phyloP scores from a whole-genome alignment of 1,139 yeast species.

The Zygosaccharomyces pseudobailii region DNA sequence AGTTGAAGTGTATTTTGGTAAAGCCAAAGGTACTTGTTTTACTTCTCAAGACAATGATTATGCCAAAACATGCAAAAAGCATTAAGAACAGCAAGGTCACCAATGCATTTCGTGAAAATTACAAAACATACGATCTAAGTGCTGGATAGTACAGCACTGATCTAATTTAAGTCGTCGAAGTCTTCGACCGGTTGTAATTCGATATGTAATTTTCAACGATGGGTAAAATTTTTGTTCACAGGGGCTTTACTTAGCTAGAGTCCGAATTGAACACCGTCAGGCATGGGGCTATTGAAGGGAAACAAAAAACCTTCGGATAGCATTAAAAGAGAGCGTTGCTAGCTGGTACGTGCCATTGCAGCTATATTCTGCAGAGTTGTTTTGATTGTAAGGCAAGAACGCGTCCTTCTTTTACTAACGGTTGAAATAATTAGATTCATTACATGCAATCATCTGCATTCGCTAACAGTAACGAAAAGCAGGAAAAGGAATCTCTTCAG shows the following conservation, averaged over 20 bases:
- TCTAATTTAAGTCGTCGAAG: background rate
- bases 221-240: conserved; percentile 8
- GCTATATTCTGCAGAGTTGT: background rate
- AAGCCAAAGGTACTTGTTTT: background rate
- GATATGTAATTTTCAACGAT: conserved; percentile 4
- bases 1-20: background rate
- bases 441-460: conserved; percentile 24
- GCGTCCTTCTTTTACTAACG: conserved; percentile 7
- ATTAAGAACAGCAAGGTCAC: too few relatives aligned
- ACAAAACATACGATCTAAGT: background rate
- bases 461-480: conserved; percentile 9
- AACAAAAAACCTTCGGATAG: background rate
- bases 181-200: background rate
- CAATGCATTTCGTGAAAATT: too few relatives aligned
- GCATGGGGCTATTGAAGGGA: background rate
- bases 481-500: conserved; percentile 25
- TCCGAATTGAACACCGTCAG: background rate
- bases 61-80: background rate
- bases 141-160: background rate
- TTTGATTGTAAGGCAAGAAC: background rate
- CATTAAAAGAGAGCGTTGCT: conserved; percentile 1
- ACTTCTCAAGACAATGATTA: background rate
- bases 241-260: background rate
- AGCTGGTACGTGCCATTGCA: conserved; percentile 4
- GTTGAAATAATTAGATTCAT: conserved; percentile 4